phyloP scores from a whole-genome alignment of 2,329 filamentous ascomycete species.

The Colletotrichum orchidophilum region DNA sequence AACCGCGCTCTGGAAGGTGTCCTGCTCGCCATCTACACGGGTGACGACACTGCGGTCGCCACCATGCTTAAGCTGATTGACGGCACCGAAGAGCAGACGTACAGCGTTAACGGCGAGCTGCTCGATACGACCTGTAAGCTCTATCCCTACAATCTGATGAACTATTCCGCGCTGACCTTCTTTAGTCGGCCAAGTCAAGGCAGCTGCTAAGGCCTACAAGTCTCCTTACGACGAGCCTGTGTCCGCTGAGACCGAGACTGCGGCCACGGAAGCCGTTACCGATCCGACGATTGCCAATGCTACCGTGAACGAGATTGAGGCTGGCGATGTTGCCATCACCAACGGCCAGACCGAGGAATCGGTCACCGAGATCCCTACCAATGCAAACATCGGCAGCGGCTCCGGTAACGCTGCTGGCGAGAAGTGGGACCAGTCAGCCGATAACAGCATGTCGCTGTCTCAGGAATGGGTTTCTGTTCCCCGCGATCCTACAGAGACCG shows the following conservation, averaged over 20 bases:
- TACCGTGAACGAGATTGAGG: constrained; percentile 73
- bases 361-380: constrained; percentile 53
- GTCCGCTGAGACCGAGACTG: constrained; percentile 32
- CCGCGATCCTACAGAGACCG: constrained; percentile 78
- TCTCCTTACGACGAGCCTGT: constrained; percentile 46
- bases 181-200: constrained; percentile 68
- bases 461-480: constrained; percentile 75
- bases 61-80: constrained; percentile 82
- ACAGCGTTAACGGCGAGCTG: constrained; percentile 70
- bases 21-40: constrained; percentile 80
- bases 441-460: constrained; percentile 53
- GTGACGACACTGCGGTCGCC: constrained; percentile 77
- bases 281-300: constrained; percentile 76
- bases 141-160: background rate
- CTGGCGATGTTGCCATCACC: constrained; percentile 50
- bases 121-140: constrained; percentile 78
- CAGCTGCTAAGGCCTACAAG: constrained; percentile 62
- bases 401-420: constrained; percentile 71
- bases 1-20: constrained; percentile 85
- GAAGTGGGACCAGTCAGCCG: constrained; percentile 68
- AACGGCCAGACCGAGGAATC: constrained; percentile 55
- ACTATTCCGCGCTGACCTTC: constrained; percentile 36
- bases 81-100: constrained; percentile 73
- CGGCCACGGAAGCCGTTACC: constrained; percentile 50
- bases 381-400: constrained; percentile 60